Evolutionary conservation across 305 asterid species (phyloP), one percentile per base, ranked within the genome.

Genomic region (Fraxinus baroniana): DNA sequence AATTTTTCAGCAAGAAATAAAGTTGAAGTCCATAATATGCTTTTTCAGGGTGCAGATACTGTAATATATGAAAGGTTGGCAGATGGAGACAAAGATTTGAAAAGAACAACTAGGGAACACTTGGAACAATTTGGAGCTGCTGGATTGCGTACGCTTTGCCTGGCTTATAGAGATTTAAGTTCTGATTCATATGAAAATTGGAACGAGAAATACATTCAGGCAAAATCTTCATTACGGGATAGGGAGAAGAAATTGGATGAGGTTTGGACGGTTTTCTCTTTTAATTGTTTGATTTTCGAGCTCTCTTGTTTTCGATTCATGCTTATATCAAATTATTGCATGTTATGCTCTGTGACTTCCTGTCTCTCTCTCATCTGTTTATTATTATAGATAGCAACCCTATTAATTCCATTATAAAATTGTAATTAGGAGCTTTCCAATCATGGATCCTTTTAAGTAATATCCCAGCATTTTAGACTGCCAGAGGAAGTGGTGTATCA

Each of bases 161-260:
- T 97, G 89, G 98, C 99, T 78, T 97, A 91, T 84, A 90, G 92
- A 86, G 91, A 87, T 85, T 84, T 97, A 85, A 92, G 87, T 89
- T 77, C 97, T 82, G 98, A 93, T 78, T 83, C 79, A 33, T 97
- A 97, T 81, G 98, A 97, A 82, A 94, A 79, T 88, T 97, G 99
- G 99, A 97, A 95, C 62, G 99, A 95, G 90, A 97, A 93, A 83
- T 97, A 87, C 89, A 89, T 97, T 87, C 99, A 97, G 89, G 97
- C 99, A 74, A 97, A 97, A 89, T 95, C 99, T 84, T 90, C 99
- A 86, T 87, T 97, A 71, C 90, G 97, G 41, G 99, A 97, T 70
- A 95, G 99, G 86, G 99, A 97, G 87, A 97, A 94, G 91, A 97
- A 97, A 85, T 89, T 97, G 90, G 99, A 97, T 82, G 99, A 97